phyloP scores from a whole-genome alignment of 176 grass and related monocot genomes.

The Eleusine indica region DNA sequence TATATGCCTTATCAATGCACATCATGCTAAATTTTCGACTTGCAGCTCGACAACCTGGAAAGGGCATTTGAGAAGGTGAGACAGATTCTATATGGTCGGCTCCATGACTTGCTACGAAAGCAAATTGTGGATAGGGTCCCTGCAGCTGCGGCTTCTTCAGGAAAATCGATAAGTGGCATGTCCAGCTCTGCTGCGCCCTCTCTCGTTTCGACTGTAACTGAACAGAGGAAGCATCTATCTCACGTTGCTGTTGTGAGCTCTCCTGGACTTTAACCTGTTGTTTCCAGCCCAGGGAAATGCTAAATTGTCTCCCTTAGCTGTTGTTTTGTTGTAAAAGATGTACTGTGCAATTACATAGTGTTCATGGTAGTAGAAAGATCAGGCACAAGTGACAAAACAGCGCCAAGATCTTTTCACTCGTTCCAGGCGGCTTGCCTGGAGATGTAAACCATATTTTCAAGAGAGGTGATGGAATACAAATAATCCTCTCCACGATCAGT shows the following conservation, averaged over 20 bases:
- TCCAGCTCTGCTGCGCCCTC: not conserved
- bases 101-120: constrained; percentile 60
- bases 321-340: constrained; percentile 1
- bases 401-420: not conserved
- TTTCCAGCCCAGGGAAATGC: constrained; percentile 11
- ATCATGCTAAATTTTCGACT: not conserved
- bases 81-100: constrained; percentile 55
- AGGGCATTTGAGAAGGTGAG: constrained; percentile 67
- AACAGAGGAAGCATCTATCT: not conserved
- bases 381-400: not conserved
- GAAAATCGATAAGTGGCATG: not conserved
- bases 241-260: not conserved
- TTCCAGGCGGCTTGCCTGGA: not conserved
- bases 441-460: not conserved
- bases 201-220: not conserved
- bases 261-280: not conserved
- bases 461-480: no score
- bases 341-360: not conserved
- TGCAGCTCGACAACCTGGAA: constrained; percentile 58
- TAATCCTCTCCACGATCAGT: no score
- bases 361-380: not conserved
- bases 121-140: constrained; percentile 66
- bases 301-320: not conserved
- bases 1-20: not conserved
- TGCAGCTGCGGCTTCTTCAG: not conserved